phyloP scores from a whole-genome alignment of 1,139 yeast species.

The Scheffersomyces titani region DNA sequence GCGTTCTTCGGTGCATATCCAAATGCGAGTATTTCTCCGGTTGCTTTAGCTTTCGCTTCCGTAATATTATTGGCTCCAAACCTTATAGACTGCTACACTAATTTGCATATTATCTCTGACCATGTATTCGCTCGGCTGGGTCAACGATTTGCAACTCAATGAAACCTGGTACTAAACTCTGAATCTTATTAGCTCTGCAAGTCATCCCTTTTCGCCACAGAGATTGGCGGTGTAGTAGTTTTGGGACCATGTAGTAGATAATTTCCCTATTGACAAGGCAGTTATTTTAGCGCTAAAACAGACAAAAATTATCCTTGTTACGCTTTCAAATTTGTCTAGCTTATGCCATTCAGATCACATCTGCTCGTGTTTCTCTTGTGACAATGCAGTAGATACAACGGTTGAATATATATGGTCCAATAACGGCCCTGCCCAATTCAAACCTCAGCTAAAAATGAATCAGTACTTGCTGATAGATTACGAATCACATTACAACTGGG shows the following conservation, averaged over 20 bases:
- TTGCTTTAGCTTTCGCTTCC: not conserved
- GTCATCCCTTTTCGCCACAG: not conserved
- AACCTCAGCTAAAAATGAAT: not conserved
- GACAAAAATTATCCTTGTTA: not conserved
- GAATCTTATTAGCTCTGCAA: not conserved
- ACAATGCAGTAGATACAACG: too few relatives aligned
- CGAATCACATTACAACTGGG: not conserved
- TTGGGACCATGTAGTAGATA: not conserved
- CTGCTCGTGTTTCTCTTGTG: not conserved
- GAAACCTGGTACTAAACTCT: not conserved
- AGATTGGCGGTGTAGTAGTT: not conserved
- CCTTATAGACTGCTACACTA: not conserved
- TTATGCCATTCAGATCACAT: not conserved
- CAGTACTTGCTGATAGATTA: not conserved
- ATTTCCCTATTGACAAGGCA: not conserved
- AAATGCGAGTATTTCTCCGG: not conserved
- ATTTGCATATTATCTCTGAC: not conserved
- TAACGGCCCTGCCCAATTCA: not conserved
- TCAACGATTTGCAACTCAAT: not conserved
- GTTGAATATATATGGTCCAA: not conserved
- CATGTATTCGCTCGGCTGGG: not conserved
- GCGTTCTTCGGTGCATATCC: not conserved
- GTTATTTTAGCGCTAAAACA: not conserved
- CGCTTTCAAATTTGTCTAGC: not conserved
- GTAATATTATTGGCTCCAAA: not conserved